Evolutionary conservation across 352 stramenopile species (phyloP).

Genomic region (Globisporangium ultimum): DNA sequence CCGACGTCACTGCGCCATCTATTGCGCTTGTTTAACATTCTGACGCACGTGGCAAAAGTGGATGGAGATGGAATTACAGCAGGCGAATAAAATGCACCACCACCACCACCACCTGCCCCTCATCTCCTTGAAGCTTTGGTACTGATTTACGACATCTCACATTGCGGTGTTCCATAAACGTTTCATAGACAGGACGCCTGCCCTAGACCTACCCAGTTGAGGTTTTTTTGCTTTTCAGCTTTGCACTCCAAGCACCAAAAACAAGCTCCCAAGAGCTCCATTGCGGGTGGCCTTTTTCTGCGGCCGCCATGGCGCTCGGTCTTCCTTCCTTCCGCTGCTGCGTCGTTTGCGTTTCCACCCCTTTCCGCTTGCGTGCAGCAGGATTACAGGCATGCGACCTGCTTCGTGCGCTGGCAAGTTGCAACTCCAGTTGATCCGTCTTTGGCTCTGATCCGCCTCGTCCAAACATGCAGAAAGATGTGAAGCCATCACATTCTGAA

Average conservation of each 20-base stretch:
- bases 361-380: neutral
- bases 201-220: neutral
- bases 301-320: neutral
- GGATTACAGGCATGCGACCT: neutral
- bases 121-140: neutral
- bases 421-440: neutral
- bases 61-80: neutral
- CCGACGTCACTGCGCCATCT: neutral
- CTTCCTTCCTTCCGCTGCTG: neutral
- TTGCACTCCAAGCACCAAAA: slow-evolving; percentile 1
- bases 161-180: neutral
- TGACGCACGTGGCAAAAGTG: neutral
- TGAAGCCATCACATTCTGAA: too few species aligned
- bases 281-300: neutral
- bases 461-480: neutral
- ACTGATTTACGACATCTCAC: neutral
- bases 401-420: neutral
- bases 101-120: neutral
- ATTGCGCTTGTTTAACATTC: neutral
- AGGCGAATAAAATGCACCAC: too few species aligned
- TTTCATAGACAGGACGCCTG: neutral
- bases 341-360: neutral
- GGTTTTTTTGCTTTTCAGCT: neutral
- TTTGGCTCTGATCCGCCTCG: neutral
- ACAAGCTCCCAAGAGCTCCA: neutral